A percentile compares a stretch with the other conserved stretches of the same genome.
These are phyloP conservation scores for Helianthus annuus DNA, from an alignment of 129 eudicot genomes.

Conservation along the genomic window HanXRQr2.0-SUNRISE NC_035441.2:174393091-174393590, in stretches of 20 bases:
- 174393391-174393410: conserved; percentile 31
- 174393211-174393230: conserved; percentile 58
- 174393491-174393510: conserved; percentile 47
- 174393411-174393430: conserved; percentile 41
- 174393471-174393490: conserved; percentile 55
- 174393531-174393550: conserved; percentile 65
- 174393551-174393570: conserved; percentile 62
- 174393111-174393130: conserved; percentile 58
- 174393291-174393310: conserved; percentile 13
- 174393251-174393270: conserved; percentile 45
- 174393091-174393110: conserved; percentile 61
- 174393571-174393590: conserved; percentile 51
- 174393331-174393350: conserved; percentile 14
- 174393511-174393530: conserved; percentile 43
- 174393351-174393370: conserved; percentile 28
- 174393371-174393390: conserved; percentile 33
- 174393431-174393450: conserved; percentile 57
- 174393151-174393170: conserved; percentile 66
- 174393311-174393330: conserved; percentile 28
- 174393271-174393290: conserved; percentile 32
- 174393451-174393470: conserved; percentile 70
- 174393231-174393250: conserved; percentile 51
- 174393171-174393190: conserved; percentile 51
- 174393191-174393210: conserved; percentile 57
- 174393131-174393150: conserved; percentile 53